Conservation (phyloP, 2,329 filamentous ascomycete species). For the Diaporthe sp. region DNA sequence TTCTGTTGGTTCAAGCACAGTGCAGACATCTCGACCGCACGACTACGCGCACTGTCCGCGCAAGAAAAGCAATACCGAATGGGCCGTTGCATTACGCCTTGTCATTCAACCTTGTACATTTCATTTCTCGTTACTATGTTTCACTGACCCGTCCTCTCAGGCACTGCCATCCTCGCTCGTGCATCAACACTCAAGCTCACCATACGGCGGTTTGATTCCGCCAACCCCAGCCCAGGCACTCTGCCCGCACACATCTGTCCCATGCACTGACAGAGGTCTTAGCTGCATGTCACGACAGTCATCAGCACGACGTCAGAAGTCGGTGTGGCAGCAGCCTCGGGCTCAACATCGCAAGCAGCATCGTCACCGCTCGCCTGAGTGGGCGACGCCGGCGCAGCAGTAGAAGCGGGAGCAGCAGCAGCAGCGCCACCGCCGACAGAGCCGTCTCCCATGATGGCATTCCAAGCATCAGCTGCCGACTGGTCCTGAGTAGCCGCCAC, state of each 20-base stretch:
- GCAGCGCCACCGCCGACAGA: slow-evolving; percentile 39
- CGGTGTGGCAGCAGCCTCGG: slow-evolving; percentile 9
- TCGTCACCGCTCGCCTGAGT: slow-evolving; percentile 26
- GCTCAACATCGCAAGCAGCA: slow-evolving; percentile 1
- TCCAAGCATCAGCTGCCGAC: slow-evolving; percentile 51
- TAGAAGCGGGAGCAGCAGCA: slow-evolving; percentile 38
- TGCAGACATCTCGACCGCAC: too few species aligned
- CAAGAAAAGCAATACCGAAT: background rate
- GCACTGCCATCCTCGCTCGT: background rate
- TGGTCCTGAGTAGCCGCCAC: slow-evolving; percentile 49
- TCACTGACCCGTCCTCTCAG: background rate
- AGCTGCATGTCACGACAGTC: slow-evolving; percentile 21
- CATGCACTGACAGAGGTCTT: background rate
- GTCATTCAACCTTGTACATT: background rate
- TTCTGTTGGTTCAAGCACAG: background rate
- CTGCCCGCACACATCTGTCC: background rate
- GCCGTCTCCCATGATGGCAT: slow-evolving; percentile 45
- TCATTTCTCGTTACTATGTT: slow-evolving; percentile 7
- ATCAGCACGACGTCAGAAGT: slow-evolving; percentile 13
- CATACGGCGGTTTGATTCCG: background rate
- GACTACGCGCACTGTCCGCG: background rate
- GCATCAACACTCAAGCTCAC: background rate
- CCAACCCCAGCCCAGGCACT: too few species aligned
- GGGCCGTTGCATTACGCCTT: background rate
- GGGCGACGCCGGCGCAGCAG: slow-evolving; percentile 28